Evolutionary conservation across 257 asterid genomes (phyloP).

Genomic region (Ilex asprella): DNA sequence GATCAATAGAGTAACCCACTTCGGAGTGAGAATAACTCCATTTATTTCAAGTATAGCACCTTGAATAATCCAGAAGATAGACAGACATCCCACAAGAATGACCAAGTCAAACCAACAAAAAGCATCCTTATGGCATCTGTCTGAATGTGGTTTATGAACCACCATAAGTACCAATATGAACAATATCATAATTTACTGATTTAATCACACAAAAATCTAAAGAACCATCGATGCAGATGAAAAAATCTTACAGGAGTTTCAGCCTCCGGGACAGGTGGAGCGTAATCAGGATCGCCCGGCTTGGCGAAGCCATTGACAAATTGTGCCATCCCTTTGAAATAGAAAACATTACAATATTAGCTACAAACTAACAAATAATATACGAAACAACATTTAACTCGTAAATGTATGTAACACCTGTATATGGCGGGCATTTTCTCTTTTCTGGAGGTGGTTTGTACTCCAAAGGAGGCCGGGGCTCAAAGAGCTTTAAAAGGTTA

Average conservation of each 20-base stretch:
- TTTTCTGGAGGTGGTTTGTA: constrained; percentile 89
- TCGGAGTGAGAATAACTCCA: no score
- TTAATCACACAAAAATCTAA: no score
- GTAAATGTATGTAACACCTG: constrained; percentile 32
- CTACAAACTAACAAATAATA: background rate
- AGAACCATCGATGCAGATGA: background rate
- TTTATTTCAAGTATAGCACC: no score
- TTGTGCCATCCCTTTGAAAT: constrained; percentile 71
- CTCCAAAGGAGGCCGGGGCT: constrained; percentile 95
- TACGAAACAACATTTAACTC: background rate
- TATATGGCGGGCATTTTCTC: constrained; percentile 84
- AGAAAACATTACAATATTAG: background rate
- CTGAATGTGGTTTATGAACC: no score
- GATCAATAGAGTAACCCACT: no score
- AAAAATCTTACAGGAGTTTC: constrained; percentile 75
- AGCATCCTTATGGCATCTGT: no score
- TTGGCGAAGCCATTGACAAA: constrained; percentile 67
- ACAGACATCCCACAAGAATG: no score
- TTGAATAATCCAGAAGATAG: no score
- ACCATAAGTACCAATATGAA: no score
- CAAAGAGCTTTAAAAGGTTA: constrained; percentile 79
- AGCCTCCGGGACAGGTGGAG: constrained; percentile 77
- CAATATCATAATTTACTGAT: no score
- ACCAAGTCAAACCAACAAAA: no score
- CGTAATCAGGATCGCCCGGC: constrained; percentile 82